phyloP scores from a whole-genome alignment of 805 yeast genomes.

The Saccharomycopsis sp. region DNA sequence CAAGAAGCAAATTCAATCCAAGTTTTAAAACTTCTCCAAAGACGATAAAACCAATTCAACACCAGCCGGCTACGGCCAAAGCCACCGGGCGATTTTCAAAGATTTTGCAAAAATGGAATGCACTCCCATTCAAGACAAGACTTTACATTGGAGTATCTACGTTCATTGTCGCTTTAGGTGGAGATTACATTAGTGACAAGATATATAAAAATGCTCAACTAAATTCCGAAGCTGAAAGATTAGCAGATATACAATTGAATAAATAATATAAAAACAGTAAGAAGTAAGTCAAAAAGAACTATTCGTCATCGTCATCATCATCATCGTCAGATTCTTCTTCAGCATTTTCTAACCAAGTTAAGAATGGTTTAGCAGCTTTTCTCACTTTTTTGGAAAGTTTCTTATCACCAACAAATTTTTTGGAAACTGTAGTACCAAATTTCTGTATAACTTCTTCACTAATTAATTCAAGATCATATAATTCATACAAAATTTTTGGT shows the following conservation, averaged over 20 bases:
- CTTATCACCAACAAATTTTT: conserved; percentile 82
- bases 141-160: conserved; percentile 27
- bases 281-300: not conserved
- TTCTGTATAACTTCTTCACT: conserved; percentile 73
- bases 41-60: not conserved
- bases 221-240: conserved; percentile 21
- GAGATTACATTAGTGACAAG: conserved; percentile 24
- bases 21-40: not conserved
- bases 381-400: conserved; percentile 84
- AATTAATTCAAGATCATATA: conserved; percentile 78
- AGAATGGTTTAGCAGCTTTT: conserved; percentile 95
- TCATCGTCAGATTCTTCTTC: conserved; percentile 71
- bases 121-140: conserved; percentile 24
- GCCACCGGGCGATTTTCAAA: not conserved
- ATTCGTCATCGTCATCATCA: conserved; percentile 20
- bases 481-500: conserved; percentile 74
- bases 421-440: conserved; percentile 90
- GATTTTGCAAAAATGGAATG: conserved; percentile 20
- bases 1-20: conserved; percentile 1
- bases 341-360: conserved; percentile 92
- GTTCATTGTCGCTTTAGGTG: conserved; percentile 25
- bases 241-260: conserved; percentile 20
- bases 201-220: conserved; percentile 18
- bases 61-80: not conserved
- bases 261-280: not conserved